Conservation (phyloP, 306 rosid genomes). For the Nissolia schottii region DNA sequence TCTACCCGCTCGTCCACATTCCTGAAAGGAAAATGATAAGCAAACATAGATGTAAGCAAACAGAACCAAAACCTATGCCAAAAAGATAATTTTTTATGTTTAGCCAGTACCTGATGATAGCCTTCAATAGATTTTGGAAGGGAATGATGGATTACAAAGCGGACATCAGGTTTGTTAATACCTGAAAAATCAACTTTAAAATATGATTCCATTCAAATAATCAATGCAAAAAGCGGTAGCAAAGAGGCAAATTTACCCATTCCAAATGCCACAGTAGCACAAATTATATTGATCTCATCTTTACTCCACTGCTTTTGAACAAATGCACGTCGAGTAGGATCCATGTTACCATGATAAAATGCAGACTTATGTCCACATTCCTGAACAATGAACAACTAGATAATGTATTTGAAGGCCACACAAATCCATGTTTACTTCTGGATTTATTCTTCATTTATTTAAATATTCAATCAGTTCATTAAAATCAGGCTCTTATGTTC, state of each 20-base stretch:
- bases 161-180: slow-evolving; percentile 97
- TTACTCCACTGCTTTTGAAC: slow-evolving; percentile 98
- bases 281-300: slow-evolving; percentile 88
- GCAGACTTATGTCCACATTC: slow-evolving; percentile 93
- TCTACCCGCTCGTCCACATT: slow-evolving; percentile 99
- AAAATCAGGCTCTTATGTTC: background rate
- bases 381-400: slow-evolving; percentile 45
- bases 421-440: background rate
- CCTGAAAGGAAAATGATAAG: slow-evolving; percentile 48
- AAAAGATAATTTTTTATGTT: slow-evolving; percentile 12
- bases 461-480: background rate
- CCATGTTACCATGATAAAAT: slow-evolving; percentile 96
- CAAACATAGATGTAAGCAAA: slow-evolving; percentile 16
- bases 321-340: slow-evolving; percentile 77
- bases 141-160: slow-evolving; percentile 96
- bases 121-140: slow-evolving; percentile 98
- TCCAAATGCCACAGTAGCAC: slow-evolving; percentile 99
- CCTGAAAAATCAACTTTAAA: slow-evolving; percentile 56
- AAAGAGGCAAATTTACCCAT: slow-evolving; percentile 69
- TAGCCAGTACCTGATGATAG: slow-evolving; percentile 76
- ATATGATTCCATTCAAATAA: slow-evolving; percentile 24
- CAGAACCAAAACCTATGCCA: slow-evolving; percentile 11
- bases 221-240: slow-evolving; percentile 25
- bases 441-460: slow-evolving; percentile 4
- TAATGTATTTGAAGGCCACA: slow-evolving; percentile 17